Evolutionary conservation across 78 protist genomes (phyloP).

Genomic region (Anaeramoeba flamelloides): DNA sequence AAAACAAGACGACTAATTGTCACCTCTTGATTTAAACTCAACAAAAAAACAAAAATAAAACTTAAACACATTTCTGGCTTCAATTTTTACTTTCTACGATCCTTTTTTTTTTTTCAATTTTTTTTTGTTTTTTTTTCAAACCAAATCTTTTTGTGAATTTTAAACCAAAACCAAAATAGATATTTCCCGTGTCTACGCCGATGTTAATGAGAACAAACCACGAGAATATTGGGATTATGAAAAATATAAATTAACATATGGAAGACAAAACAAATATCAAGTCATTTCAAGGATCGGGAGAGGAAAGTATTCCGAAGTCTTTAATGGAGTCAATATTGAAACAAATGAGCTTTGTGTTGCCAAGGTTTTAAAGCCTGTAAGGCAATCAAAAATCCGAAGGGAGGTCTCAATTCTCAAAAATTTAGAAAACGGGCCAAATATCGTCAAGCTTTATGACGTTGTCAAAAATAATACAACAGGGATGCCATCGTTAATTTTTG

Average conservation of each 20-base stretch:
- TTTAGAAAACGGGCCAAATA: slow-evolving; percentile 83
- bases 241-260: not conserved
- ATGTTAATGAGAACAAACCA: not conserved
- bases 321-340: slow-evolving; percentile 67
- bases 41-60: no score
- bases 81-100: no score
- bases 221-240: not conserved
- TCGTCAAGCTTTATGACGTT: slow-evolving; percentile 76
- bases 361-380: slow-evolving; percentile 52
- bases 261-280: slow-evolving; percentile 73
- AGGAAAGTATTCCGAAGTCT: slow-evolving; percentile 98
- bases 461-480: slow-evolving; percentile 83
- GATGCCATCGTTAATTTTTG: slow-evolving; percentile 82
- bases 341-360: slow-evolving; percentile 30
- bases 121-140: no score
- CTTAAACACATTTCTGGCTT: no score
- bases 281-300: slow-evolving; percentile 88
- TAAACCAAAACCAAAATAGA: no score
- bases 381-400: slow-evolving; percentile 76
- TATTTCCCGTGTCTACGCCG: slow-evolving; percentile 4
- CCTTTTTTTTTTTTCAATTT: no score
- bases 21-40: no score
- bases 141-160: no score
- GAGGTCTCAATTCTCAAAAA: slow-evolving; percentile 90
- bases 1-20: no score